Evolutionary conservation across 2,329 filamentous ascomycete genomes (phyloP).

Genomic region (Hymenotorrendiella dingleyae): DNA sequence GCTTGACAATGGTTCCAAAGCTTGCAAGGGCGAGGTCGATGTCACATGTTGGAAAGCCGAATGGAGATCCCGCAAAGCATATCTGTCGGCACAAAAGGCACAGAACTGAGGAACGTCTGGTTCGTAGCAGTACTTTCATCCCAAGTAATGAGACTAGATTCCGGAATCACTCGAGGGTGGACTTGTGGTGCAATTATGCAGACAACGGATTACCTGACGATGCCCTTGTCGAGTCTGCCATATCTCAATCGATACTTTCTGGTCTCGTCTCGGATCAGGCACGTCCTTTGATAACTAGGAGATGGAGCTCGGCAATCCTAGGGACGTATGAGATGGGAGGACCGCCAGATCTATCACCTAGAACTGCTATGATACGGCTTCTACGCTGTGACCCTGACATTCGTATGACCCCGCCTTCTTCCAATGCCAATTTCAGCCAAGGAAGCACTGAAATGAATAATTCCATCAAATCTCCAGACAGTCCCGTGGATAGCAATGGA

Average conservation of each 20-base stretch:
- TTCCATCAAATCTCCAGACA: background rate
- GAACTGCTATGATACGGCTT: no score
- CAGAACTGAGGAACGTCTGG: background rate
- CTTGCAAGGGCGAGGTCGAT: slow-evolving; percentile 10
- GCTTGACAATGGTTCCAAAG: slow-evolving; percentile 18
- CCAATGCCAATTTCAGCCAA: background rate
- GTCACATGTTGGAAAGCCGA: slow-evolving; percentile 6
- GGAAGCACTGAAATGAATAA: background rate
- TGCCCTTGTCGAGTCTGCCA: no score
- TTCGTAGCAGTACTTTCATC: no score
- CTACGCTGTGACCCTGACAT: no score
- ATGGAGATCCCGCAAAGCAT: slow-evolving; percentile 4
- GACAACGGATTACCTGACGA: background rate
- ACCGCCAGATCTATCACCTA: no score
- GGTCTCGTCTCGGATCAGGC: no score
- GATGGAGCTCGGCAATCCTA: slow-evolving; percentile 26
- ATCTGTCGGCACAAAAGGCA: background rate
- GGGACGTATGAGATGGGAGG: slow-evolving; percentile 11
- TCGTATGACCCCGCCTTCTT: background rate
- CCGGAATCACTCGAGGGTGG: background rate
- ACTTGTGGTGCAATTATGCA: slow-evolving; percentile 4
- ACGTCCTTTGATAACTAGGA: slow-evolving; percentile 12
- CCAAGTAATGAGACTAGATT: no score
- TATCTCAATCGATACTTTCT: no score
- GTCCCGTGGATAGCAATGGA: slow-evolving; percentile 12